A percentile compares a stretch with the other conserved stretches of the same genome.
Conservation (phyloP, 2,329 filamentous ascomycete species). For the Aspergillus sp. region DNA sequence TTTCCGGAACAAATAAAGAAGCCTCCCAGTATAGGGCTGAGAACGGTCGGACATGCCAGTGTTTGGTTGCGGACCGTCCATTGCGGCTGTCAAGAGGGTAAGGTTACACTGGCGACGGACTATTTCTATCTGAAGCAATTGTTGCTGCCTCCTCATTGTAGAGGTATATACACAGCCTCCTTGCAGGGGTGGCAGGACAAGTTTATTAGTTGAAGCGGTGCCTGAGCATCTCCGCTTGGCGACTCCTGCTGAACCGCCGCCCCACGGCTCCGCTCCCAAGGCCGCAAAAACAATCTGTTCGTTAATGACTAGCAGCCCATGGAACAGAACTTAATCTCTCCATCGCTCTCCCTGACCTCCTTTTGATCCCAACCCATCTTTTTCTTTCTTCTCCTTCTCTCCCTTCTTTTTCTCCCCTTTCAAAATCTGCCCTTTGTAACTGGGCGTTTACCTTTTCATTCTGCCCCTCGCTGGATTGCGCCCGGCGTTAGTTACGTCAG, state of each 20-base stretch:
- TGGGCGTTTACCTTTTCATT: not conserved
- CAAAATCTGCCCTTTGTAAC: slow-evolving; percentile 5
- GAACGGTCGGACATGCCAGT: not conserved
- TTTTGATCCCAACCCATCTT: slow-evolving; percentile 1
- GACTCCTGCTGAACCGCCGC: slow-evolving; percentile 15
- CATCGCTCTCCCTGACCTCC: slow-evolving; percentile 5
- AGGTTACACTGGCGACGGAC: not conserved
- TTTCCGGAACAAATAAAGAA: slow-evolving; percentile 1
- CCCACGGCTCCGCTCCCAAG: slow-evolving; percentile 17
- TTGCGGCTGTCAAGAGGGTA: not conserved
- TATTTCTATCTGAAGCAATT: not conserved
- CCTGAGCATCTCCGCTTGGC: slow-evolving; percentile 10
- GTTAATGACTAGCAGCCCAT: slow-evolving; percentile 10
- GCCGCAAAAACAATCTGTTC: slow-evolving; percentile 14
- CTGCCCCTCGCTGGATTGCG: slow-evolving; percentile 8
- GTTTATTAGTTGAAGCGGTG: not conserved
- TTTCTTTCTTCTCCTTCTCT: not conserved
- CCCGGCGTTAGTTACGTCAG: slow-evolving; percentile 29
- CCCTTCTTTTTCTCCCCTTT: not conserved
- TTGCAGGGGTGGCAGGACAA: not conserved
- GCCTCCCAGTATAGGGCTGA: slow-evolving; percentile 5
- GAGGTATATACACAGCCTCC: not conserved
- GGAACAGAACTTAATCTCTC: slow-evolving; percentile 13
- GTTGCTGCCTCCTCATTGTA: not conserved
- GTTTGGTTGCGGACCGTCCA: not conserved